Conservation (phyloP, 2,329 filamentous ascomycete species). For the Dothideomycetes sp. region DNA sequence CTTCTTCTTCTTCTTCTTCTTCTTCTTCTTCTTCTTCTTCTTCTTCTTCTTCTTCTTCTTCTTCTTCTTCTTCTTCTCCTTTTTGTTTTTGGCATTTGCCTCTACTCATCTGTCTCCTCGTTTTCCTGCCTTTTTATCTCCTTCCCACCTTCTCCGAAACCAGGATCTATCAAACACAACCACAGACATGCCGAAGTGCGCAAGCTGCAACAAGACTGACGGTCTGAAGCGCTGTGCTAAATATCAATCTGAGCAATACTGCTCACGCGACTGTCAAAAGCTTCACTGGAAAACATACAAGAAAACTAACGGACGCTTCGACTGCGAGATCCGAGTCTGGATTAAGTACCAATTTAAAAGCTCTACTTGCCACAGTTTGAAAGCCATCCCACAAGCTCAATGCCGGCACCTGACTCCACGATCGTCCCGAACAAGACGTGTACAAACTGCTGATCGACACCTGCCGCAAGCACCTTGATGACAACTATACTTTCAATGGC, state of each 20-base stretch:
- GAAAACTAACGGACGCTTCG: slow-evolving; percentile 14
- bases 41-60: no score
- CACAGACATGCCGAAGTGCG: slow-evolving; percentile 3
- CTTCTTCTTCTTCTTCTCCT: no score
- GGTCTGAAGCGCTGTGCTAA: slow-evolving; percentile 17
- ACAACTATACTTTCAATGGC: slow-evolving; percentile 7
- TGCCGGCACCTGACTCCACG: slow-evolving; percentile 12
- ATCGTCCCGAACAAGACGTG: slow-evolving; percentile 11
- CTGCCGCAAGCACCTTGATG: slow-evolving; percentile 13
- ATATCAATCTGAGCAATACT: slow-evolving; percentile 21
- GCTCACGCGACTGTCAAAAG: slow-evolving; percentile 21
- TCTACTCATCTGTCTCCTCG: no score
- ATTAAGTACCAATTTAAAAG: neutral
- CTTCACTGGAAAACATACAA: slow-evolving; percentile 23
- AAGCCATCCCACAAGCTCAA: slow-evolving; percentile 8
- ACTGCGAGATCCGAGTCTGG: neutral
- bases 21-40: no score
- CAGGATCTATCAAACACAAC: no score
- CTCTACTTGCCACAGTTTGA: neutral
- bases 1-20: no score
- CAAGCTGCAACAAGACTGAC: slow-evolving; percentile 14
- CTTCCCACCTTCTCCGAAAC: no score
- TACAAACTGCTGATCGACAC: slow-evolving; percentile 16
- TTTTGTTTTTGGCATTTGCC: no score
- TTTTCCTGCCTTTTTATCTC: no score